Conservation (phyloP, 345 rosid genomes). For the Eucalyptus curtisii region DNA sequence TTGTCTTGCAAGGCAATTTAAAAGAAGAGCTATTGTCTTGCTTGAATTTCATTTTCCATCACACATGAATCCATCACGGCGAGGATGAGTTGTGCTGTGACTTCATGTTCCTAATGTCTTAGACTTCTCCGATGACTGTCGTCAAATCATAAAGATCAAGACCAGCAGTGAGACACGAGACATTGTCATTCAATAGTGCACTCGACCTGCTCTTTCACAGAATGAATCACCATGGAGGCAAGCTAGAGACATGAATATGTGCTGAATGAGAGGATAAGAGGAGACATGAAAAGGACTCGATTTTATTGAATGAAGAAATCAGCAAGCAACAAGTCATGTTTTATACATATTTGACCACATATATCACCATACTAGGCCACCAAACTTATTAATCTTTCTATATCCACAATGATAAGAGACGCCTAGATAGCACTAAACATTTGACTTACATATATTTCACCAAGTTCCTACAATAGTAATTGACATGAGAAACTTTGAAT, state of each 20-base stretch:
- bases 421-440: neutral
- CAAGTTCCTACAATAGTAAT: neutral
- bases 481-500: neutral
- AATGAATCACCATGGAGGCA: neutral
- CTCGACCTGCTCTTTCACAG: neutral
- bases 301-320: neutral
- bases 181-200: neutral
- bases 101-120: neutral
- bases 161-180: neutral
- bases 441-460: neutral
- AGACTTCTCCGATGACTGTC: neutral
- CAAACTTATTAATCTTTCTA: neutral
- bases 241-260: neutral
- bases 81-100: constrained; percentile 5
- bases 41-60: neutral
- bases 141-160: neutral
- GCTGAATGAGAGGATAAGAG: neutral
- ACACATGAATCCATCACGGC: neutral
- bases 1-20: neutral
- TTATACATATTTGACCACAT: neutral
- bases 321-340: neutral
- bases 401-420: neutral
- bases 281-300: neutral
- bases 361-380: neutral
- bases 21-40: neutral